A percentile compares a stretch with the other conserved stretches of the same genome.
Evolutionary conservation across 345 rosid species (phyloP).

Genomic region (Euphorbia pulcherrima): DNA sequence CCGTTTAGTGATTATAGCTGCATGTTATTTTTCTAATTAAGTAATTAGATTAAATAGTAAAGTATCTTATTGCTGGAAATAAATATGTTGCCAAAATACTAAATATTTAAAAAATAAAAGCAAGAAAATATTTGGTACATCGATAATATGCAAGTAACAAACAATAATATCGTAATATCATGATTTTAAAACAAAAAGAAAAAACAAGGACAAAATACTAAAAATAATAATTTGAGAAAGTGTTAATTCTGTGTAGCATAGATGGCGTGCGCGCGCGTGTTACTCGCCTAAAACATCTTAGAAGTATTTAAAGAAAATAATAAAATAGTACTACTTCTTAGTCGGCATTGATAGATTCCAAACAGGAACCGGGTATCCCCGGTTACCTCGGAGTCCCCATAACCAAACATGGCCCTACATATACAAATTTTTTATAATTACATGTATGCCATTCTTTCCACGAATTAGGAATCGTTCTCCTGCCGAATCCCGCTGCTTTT

Average conservation of each 20-base stretch:
- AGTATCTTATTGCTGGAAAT: too few relatives aligned
- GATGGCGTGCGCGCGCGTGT: slow-evolving; percentile 20
- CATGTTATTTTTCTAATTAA: too few relatives aligned
- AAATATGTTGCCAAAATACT: too few relatives aligned
- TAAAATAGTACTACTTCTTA: background rate
- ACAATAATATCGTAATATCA: too few relatives aligned
- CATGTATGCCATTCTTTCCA: slow-evolving; percentile 6
- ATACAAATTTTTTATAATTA: background rate
- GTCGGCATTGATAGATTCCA: slow-evolving; percentile 24
- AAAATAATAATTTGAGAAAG: slow-evolving; percentile 1
- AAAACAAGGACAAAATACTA: too few relatives aligned
- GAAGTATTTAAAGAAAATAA: background rate
- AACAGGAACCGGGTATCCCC: slow-evolving; percentile 27
- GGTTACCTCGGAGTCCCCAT: background rate
- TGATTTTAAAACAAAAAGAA: background rate
- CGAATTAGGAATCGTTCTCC: slow-evolving; percentile 24
- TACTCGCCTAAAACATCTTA: background rate
- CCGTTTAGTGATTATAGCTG: too few relatives aligned
- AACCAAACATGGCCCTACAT: slow-evolving; percentile 6
- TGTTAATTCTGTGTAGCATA: slow-evolving; percentile 32
- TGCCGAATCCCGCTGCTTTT: too few relatives aligned
- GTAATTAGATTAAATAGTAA: too few relatives aligned
- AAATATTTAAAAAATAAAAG: too few relatives aligned
- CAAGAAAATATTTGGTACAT: too few relatives aligned
- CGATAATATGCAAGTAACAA: too few relatives aligned